These are phyloP conservation scores for Medicago arabica DNA, from an alignment of 306 rosid genomes.

Conservation along the genomic window DNA sequence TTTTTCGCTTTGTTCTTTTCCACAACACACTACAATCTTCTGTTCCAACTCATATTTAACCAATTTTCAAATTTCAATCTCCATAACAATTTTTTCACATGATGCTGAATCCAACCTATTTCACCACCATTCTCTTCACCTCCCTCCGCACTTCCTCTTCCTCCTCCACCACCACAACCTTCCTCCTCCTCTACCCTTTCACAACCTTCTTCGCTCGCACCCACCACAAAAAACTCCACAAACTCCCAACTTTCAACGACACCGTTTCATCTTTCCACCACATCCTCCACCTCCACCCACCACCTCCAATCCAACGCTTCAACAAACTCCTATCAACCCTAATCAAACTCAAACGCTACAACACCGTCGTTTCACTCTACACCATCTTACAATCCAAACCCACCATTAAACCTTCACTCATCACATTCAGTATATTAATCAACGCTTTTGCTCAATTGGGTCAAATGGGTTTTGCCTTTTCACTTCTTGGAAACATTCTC, in stretches of 20 bases:
- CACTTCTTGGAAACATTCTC: constrained; percentile 35
- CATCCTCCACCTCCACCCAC: constrained; percentile 20
- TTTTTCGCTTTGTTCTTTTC: too few species aligned
- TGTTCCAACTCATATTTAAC: not conserved
- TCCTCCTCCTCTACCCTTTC: constrained; percentile 20
- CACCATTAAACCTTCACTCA: constrained; percentile 34
- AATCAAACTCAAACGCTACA: constrained; percentile 27
- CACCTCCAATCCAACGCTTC: constrained; percentile 31
- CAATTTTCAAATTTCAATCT: not conserved
- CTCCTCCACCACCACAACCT: not conserved
- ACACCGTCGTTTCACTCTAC: constrained; percentile 34
- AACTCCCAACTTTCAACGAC: constrained; percentile 3
- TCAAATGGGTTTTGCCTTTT: constrained; percentile 42
- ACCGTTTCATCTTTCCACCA: constrained; percentile 41
- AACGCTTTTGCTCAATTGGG: constrained; percentile 45
- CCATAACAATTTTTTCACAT: not conserved
- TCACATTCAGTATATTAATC: constrained; percentile 39
- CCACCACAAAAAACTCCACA: constrained; percentile 3
- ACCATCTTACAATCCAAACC: constrained; percentile 21
- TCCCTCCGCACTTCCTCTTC: constrained; percentile 2
- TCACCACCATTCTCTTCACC: constrained; percentile 4
- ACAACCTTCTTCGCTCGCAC: constrained; percentile 28
- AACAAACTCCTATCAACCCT: constrained; percentile 41
- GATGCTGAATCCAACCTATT: constrained; percentile 32
- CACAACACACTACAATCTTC: too few species aligned